Base-by-base conservation (phyloP, 495 filamentous ascomycete species). In the Annulohypoxylon nitens region DNA sequence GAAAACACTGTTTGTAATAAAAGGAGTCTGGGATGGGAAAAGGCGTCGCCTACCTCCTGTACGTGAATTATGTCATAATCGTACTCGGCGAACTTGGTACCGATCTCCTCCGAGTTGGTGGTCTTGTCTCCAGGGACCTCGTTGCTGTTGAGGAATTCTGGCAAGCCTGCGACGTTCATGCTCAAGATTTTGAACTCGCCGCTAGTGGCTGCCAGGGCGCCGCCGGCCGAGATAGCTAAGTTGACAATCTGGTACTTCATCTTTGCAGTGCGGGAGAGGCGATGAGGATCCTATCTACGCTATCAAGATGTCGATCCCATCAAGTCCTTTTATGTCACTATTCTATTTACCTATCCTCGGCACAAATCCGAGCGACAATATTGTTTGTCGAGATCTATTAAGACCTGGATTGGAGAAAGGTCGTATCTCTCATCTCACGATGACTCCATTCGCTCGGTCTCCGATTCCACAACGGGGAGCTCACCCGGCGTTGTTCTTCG, bases 131-230 rank as follows among this genome's bases (percentile, higher is more conserved):
- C 88, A 1, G 84, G 83, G 9, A 87, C 83, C 50, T 76, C 80
- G 68, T 88, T 89, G 64, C 64, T 62, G 63, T 90, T 86, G 62
- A 89, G 75, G 58, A 86, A 78, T 11, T 76, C 80, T 3, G 88
- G 88, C 0, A 90, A 80, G 45, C 90, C 89, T 41, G 90, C 90
- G 48, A 90, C 86, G 67, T 90, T 91, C 79, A 88, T 86, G 61
- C 82, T 81, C 58, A 91, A 69, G 39, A 89, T 79, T 55, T 81
- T 87, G 74, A 91, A 84, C 41, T 64, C 73, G 67, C 81, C 82
- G 59, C 71, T 65, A 9, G 61, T 74, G 16, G 68, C 74, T 54
- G 74, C 73, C n/a, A 72, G 33, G 20, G 36, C 69, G 16, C 57
- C 59, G 41, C 63, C 50, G 34, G 68, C 64, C 34, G 72, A 58